Conservation (phyloP, 352 stramenopile species). For the Phytophthora nicotianae region DNA sequence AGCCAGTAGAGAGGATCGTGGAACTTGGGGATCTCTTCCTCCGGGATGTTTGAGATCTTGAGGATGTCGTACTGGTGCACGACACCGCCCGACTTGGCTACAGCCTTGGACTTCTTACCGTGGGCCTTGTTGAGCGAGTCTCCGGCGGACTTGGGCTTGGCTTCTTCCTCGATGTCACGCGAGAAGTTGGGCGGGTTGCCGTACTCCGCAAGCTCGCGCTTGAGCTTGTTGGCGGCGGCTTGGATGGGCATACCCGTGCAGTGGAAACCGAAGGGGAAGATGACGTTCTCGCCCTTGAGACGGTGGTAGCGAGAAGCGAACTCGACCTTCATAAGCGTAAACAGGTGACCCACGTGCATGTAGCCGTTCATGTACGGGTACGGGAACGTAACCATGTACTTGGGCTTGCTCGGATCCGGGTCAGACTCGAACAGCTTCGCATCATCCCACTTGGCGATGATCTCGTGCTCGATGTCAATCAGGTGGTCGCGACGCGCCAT, state of each 20-base stretch:
- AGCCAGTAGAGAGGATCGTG: slow-evolving; percentile 98
- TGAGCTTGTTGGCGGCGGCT: slow-evolving; percentile 99
- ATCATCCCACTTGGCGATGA: slow-evolving; percentile 91
- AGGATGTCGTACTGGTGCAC: slow-evolving; percentile 99
- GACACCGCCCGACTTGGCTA: slow-evolving; percentile 97
- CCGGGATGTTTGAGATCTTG: slow-evolving; percentile 90
- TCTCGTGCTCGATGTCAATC: slow-evolving; percentile 90
- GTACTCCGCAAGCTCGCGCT: slow-evolving; percentile 95
- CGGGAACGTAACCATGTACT: slow-evolving; percentile 99
- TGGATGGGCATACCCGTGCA: slow-evolving; percentile 99
- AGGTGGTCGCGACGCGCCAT: slow-evolving; percentile 91
- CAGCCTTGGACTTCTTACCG: slow-evolving; percentile 98
- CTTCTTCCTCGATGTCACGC: slow-evolving; percentile 17
- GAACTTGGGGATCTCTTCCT: slow-evolving; percentile 97
- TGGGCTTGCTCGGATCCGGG: slow-evolving; percentile 80
- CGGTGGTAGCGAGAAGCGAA: slow-evolving; percentile 93
- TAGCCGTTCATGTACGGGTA: slow-evolving; percentile 99
- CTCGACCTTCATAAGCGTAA: slow-evolving; percentile 98
- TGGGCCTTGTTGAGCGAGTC: slow-evolving; percentile 86
- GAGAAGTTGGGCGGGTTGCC: slow-evolving; percentile 94
- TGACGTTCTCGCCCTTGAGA: slow-evolving; percentile 98
- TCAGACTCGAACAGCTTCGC: slow-evolving; percentile 92
- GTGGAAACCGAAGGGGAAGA: slow-evolving; percentile 99
- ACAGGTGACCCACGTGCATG: slow-evolving; percentile 97
- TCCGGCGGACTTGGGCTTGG: slow-evolving; percentile 44